phyloP scores from a whole-genome alignment of 2,329 filamentous ascomycete genomes.

The Elsinoe arachidis region DNA sequence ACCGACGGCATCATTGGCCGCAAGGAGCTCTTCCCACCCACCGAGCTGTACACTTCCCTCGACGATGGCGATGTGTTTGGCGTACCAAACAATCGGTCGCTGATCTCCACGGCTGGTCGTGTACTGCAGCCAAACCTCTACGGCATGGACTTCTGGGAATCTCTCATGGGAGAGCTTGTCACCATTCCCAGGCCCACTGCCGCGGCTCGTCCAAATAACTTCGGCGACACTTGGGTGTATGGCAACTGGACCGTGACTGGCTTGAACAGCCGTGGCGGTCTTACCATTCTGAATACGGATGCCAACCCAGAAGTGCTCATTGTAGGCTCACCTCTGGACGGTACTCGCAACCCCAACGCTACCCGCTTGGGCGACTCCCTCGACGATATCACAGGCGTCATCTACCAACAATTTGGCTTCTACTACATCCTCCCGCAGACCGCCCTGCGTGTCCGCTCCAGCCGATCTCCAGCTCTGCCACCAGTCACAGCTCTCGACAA shows the following conservation, averaged over 20 bases:
- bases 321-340: slow-evolving; percentile 57
- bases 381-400: slow-evolving; percentile 59
- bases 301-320: slow-evolving; percentile 62
- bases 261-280: slow-evolving; percentile 52
- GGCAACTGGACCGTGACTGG: slow-evolving; percentile 58
- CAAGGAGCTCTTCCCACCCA: slow-evolving; percentile 44
- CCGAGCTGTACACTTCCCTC: slow-evolving; percentile 51
- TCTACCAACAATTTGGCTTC: slow-evolving; percentile 58
- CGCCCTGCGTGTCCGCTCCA: slow-evolving; percentile 41
- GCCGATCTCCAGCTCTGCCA: slow-evolving; percentile 39
- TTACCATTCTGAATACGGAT: slow-evolving; percentile 56
- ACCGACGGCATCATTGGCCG: slow-evolving; percentile 24
- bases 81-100: slow-evolving; percentile 53
- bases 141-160: slow-evolving; percentile 68
- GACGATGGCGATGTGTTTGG: slow-evolving; percentile 58
- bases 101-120: slow-evolving; percentile 53
- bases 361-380: slow-evolving; percentile 58
- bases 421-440: slow-evolving; percentile 60
- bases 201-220: slow-evolving; percentile 53
- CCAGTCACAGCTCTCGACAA: slow-evolving; percentile 47
- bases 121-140: slow-evolving; percentile 51
- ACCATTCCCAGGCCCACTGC: slow-evolving; percentile 51
- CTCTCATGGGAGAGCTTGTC: slow-evolving; percentile 57
- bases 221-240: slow-evolving; percentile 60
- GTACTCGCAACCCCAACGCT: slow-evolving; percentile 49